A percentile compares a stretch with the other conserved stretches of the same genome.
Evolutionary conservation across 2,329 filamentous ascomycete genomes (phyloP).

Genomic region (Fusarium floridanum): DNA sequence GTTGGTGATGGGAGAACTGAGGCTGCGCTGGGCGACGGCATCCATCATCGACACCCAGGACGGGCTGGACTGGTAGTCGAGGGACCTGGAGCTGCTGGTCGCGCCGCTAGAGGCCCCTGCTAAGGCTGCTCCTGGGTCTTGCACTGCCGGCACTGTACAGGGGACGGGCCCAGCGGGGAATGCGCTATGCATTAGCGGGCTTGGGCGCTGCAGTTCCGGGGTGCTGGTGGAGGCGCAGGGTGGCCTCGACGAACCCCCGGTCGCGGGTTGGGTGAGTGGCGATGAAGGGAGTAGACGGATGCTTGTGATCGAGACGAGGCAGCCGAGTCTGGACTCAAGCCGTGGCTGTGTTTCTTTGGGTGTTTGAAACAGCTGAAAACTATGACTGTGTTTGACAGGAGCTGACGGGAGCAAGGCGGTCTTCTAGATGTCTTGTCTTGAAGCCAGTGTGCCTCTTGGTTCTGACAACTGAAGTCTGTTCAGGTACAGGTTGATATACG

Average conservation of each 20-base stretch:
- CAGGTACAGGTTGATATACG: conserved; percentile 33
- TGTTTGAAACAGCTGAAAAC: conserved; percentile 1
- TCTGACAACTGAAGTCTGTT: conserved; percentile 6
- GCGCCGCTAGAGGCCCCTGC: conserved; percentile 5
- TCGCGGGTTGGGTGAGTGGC: conserved; percentile 8
- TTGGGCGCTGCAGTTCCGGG: conserved; percentile 13
- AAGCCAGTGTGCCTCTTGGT: conserved; percentile 19
- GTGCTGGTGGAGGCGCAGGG: conserved; percentile 31
- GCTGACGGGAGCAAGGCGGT: neutral
- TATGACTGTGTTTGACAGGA: neutral
- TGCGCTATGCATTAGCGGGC: conserved; percentile 43
- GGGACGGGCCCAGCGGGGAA: conserved; percentile 35
- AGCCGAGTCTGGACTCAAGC: conserved; percentile 34
- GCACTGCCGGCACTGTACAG: conserved; percentile 37
- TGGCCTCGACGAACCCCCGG: conserved; percentile 22
- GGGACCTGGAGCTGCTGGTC: conserved; percentile 16
- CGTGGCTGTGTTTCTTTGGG: conserved; percentile 25
- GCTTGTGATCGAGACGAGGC: conserved; percentile 17
- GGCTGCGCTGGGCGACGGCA: conserved; percentile 41
- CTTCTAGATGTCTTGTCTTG: conserved; percentile 5
- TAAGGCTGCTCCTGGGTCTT: conserved; percentile 18
- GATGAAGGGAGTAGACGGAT: conserved; percentile 12
- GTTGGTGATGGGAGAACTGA: conserved; percentile 45
- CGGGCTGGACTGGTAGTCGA: conserved; percentile 12
- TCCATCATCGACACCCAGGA: conserved; percentile 41